Base-by-base conservation (phyloP, 768 basidiomycete species). In the Suillus occidentalis region DNA sequence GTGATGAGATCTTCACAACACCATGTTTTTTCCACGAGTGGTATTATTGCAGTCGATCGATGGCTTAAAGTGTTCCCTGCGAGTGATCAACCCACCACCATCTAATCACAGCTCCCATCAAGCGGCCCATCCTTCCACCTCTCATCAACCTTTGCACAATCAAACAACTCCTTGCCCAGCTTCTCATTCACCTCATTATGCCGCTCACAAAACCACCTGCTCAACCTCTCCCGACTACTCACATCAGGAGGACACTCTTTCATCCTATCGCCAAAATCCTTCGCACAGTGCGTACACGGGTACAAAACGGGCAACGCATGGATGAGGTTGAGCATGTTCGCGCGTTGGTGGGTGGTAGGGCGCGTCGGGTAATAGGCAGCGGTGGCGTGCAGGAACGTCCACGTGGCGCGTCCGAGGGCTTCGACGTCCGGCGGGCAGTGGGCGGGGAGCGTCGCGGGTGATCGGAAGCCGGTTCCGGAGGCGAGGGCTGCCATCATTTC, bases 341-440 rank as follows among this genome's bases (percentile, higher is more conserved):
- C 83, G 64, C 91, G 89, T 70, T 97, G 94, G 7, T 80, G 79
- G 1, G 87, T 82, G 0, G 89, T 86, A 1, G 97, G 94, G 18
- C 80, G 77, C n/a, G 89, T 87, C 34, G 97, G 95, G 78, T 95
- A 99, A 77, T 98, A 97, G 25, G 97, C 94, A 0, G 95, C 96
- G 6, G 97, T 90, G 10, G 95, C 89, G 72, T 98, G 97, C 39
- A 99, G 82, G 84, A 99, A 99, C 18, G 95, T 90, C 97, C 97
- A 98, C 2, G 97, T 97, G 53, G 96, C 91, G 58, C 88, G 87
- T 2, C 97, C 97, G 58, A 99, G 89, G 65, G 87, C 83, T 72
- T 95, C 94, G 53, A 89, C 89, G 76, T 98, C 96, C 0, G 95
- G 89, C 14, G 97, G 97, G 73, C 97, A 99, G 63, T 91, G 82